Base-by-base conservation (phyloP, 106 monocot genomes). In the Phalaenopsis aphrodite region DNA sequence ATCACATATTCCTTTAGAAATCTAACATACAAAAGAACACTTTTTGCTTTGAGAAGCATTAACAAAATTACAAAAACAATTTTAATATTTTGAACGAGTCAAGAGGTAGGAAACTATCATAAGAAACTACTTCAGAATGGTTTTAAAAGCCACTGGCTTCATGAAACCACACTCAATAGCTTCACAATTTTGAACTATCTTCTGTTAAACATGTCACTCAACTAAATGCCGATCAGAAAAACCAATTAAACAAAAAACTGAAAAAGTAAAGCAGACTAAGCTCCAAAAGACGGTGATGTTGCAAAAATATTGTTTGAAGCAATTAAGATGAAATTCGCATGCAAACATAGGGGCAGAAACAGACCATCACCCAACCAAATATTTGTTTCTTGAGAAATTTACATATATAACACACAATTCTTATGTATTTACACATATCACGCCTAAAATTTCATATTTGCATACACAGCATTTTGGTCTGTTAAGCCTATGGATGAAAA, bases 261-360 rank as follows among this genome's bases (percentile, higher is more conserved):
- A 39, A 69, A 68, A 68, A 36, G 7, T 2, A 68, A 68, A 68
- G 36, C 68, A 68, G 68, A 68, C 9, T 68, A 38, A 68, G 8
- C 10, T 37, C n/a, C 24, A 24, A 68, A 38, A 37, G 10, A 9
- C n/a, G 37, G 37, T 36, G 68, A 37, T 30, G 67, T 37, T 68
- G 67, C 36, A 68, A 68, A 68, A 68, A 68, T 36, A 68, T 68
- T 68, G 67, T 36, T 68, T 36, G 24, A 68, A 68, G 37, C 37
- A 36, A 24, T 68, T 68, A 10, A 68, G 67, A 36, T 11, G 37
- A 68, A 73, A 42, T 42, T 2, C 10, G 12, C n/a, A 42, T 74
- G 17, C 43, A 45, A 43, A 74, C 43, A 45, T 0, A 61, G 1
- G 74, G 45, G 19, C 36, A 67, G 3, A 11, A 3, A 72, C 16